Conservation (phyloP, 2,329 filamentous ascomycete genomes). For the Purpureocillium takamizusanense region DNA sequence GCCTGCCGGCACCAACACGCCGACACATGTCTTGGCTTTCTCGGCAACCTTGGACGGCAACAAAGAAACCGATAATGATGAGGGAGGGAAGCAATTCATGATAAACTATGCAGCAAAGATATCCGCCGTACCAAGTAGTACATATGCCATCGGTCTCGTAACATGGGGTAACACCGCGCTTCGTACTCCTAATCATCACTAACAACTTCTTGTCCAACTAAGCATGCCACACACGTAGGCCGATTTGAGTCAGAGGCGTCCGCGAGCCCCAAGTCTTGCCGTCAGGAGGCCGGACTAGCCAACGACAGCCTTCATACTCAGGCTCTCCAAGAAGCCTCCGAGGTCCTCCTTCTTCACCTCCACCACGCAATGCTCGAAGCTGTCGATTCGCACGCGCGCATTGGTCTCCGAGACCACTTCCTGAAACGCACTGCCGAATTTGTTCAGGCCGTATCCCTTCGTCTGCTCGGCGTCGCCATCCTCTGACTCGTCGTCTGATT, state of each 20-base stretch:
- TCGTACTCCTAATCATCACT: too few species aligned
- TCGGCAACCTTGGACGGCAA: too few species aligned
- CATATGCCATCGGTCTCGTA: too few species aligned
- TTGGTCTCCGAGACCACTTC: constrained; percentile 89
- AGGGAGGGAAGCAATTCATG: too few species aligned
- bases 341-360: constrained; percentile 97
- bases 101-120: too few species aligned
- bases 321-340: constrained; percentile 76
- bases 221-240: too few species aligned
- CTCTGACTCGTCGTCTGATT: constrained; percentile 38
- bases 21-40: too few species aligned
- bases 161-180: too few species aligned
- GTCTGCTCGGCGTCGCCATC: constrained; percentile 44
- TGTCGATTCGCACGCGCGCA: constrained; percentile 83
- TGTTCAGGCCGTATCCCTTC: constrained; percentile 69
- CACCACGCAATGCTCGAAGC: constrained; percentile 94
- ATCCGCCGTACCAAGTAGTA: too few species aligned
- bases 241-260: not conserved
- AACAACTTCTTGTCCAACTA: not conserved
- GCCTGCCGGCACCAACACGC: too few species aligned
- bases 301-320: constrained; percentile 85
- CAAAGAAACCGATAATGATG: too few species aligned
- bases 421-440: constrained; percentile 91
- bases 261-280: too few species aligned
- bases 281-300: constrained; percentile 31